phyloP scores from a whole-genome alignment of 140 eudicot species.

The Erigeron philadelphicus region DNA sequence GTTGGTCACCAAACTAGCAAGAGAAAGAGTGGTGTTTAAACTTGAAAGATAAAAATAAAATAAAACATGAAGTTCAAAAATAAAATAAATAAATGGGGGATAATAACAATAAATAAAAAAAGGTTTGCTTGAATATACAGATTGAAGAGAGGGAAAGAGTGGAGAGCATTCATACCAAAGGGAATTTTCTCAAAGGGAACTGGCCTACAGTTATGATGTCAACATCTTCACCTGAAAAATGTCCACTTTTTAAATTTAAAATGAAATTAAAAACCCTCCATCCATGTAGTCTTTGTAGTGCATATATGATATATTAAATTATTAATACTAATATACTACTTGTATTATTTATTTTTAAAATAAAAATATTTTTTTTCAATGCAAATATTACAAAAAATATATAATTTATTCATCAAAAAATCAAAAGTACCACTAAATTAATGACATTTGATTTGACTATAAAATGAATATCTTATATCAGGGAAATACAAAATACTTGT shows the following conservation, averaged over 20 bases:
- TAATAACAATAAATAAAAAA: constrained; percentile 22
- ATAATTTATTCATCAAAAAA: too few relatives aligned
- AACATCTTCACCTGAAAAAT: constrained; percentile 38
- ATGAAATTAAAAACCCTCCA: neutral
- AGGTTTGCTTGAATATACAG: constrained; percentile 48
- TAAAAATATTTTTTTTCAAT: too few relatives aligned
- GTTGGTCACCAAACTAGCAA: constrained; percentile 34
- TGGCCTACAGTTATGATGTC: constrained; percentile 44
- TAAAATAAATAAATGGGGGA: neutral
- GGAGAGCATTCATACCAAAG: constrained; percentile 25
- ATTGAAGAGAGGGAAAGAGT: constrained; percentile 25
- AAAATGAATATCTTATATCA: too few relatives aligned
- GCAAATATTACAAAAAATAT: too few relatives aligned
- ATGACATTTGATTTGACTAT: too few relatives aligned
- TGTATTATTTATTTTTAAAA: too few relatives aligned
- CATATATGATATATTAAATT: too few relatives aligned
- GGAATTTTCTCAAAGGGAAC: constrained; percentile 25
- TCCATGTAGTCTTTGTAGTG: neutral
- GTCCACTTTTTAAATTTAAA: constrained; percentile 10
- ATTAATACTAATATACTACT: too few relatives aligned
- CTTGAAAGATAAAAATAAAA: constrained; percentile 4
- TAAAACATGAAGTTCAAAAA: neutral
- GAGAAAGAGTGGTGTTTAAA: constrained; percentile 18
- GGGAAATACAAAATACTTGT: too few relatives aligned
- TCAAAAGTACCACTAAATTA: too few relatives aligned